Conservation (phyloP, 495 filamentous ascomycete genomes). For the Penicillium riverlandense region DNA sequence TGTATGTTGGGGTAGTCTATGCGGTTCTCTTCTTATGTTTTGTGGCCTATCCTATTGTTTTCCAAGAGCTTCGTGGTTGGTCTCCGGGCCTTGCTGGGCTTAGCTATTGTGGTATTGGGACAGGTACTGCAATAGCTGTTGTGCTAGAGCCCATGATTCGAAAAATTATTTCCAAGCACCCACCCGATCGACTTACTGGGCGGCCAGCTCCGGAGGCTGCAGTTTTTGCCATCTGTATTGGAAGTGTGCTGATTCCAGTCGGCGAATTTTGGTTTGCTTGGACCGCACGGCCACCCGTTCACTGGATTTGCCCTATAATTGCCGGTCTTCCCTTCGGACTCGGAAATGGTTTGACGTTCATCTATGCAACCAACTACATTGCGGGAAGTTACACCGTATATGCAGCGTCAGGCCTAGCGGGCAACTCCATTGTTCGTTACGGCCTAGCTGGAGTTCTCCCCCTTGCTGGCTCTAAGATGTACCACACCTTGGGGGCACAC, state of each 20-base stretch:
- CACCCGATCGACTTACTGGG: constrained; percentile 59
- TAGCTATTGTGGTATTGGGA: constrained; percentile 63
- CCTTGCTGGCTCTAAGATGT: constrained; percentile 63
- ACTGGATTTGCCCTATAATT: constrained; percentile 63
- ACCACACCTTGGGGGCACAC: constrained; percentile 52
- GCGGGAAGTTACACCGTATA: constrained; percentile 65
- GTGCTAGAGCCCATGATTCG: constrained; percentile 55
- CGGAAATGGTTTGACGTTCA: constrained; percentile 64
- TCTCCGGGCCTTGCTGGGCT: constrained; percentile 56
- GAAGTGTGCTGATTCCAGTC: constrained; percentile 53
- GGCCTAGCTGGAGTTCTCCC: constrained; percentile 57
- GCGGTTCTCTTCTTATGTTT: constrained; percentile 69
- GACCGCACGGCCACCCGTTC: constrained; percentile 61
- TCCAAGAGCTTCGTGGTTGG: constrained; percentile 64
- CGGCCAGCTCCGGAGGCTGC: constrained; percentile 58
- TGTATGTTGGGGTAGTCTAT: constrained; percentile 64
- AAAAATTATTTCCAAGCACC: constrained; percentile 55
- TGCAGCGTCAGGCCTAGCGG: constrained; percentile 63
- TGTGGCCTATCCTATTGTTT: constrained; percentile 66
- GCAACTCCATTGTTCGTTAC: constrained; percentile 57
- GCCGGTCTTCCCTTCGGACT: constrained; percentile 67
- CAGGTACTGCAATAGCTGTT: constrained; percentile 58
- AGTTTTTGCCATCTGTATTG: constrained; percentile 59
- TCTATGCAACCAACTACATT: constrained; percentile 65
- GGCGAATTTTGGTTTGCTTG: constrained; percentile 70